Evolutionary conservation across 305 asterid genomes (phyloP).

Genomic region (Fraxinus dipetala): DNA sequence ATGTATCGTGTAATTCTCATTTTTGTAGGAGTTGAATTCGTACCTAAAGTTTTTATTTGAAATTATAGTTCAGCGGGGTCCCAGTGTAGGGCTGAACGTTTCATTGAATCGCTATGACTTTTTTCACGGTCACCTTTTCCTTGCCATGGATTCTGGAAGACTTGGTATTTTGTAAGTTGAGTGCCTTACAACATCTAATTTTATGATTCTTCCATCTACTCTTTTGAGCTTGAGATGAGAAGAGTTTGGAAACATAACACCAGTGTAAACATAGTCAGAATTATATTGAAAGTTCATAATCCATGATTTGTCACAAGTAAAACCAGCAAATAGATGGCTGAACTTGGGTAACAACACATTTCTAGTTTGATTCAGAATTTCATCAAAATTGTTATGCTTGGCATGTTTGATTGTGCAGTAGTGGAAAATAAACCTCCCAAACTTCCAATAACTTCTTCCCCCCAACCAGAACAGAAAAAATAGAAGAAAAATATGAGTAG

Average conservation of each 20-base stretch:
- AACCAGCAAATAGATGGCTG: neutral
- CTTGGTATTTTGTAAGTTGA: slow-evolving; percentile 89
- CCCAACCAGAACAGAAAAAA: neutral
- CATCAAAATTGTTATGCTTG: neutral
- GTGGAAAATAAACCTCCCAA: neutral
- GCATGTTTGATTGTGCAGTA: neutral
- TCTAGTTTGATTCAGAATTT: slow-evolving; percentile 1
- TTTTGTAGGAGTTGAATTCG: slow-evolving; percentile 76
- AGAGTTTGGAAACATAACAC: neutral
- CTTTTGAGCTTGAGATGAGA: neutral
- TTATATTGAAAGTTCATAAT: neutral
- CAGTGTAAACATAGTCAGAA: neutral
- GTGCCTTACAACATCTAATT: slow-evolving; percentile 6
- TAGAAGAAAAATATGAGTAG: neutral
- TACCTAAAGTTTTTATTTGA: slow-evolving; percentile 61
- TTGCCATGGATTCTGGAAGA: slow-evolving; percentile 70
- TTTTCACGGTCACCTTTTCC: slow-evolving; percentile 85
- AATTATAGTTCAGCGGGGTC: slow-evolving; percentile 67
- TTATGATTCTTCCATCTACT: slow-evolving; percentile 9
- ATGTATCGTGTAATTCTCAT: slow-evolving; percentile 23
- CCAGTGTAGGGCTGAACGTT: slow-evolving; percentile 65
- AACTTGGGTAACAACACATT: neutral
- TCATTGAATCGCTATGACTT: slow-evolving; percentile 80
- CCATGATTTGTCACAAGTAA: neutral
- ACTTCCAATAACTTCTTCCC: neutral